A percentile compares a stretch with the other conserved stretches of the same genome.
Conservation (phyloP, 768 basidiomycete genomes). For the Pleurotus tuber-regium region DNA sequence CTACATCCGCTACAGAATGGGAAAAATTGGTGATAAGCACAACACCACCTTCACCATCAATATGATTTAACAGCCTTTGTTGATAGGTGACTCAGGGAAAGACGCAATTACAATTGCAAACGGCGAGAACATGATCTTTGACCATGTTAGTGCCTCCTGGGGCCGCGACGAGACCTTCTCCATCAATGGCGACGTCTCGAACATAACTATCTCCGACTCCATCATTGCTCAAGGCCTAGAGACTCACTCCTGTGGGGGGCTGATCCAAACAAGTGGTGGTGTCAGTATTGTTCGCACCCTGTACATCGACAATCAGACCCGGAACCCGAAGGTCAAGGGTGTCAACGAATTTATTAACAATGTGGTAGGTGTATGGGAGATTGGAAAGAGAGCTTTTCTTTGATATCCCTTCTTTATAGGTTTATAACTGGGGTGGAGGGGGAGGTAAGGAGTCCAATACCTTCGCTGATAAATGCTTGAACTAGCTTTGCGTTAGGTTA, state of each 20-base stretch:
- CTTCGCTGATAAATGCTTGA: background rate
- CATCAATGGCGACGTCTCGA: constrained; percentile 35
- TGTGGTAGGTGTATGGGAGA: constrained; percentile 22
- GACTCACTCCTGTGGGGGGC: constrained; percentile 33
- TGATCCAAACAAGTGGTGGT: constrained; percentile 33
- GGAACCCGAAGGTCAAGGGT: constrained; percentile 36
- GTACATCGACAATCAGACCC: constrained; percentile 36
- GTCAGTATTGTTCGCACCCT: constrained; percentile 33
- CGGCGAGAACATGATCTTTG: constrained; percentile 34
- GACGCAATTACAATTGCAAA: constrained; percentile 33
- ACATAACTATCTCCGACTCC: constrained; percentile 33
- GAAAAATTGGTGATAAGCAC: constrained; percentile 20
- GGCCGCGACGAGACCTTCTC: constrained; percentile 34
- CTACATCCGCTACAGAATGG: constrained; percentile 30
- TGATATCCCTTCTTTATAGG: constrained; percentile 17
- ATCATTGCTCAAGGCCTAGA: constrained; percentile 35
- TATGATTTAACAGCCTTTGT: background rate
- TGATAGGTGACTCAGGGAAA: constrained; percentile 29
- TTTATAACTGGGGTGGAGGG: constrained; percentile 33
- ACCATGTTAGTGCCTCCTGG: constrained; percentile 34
- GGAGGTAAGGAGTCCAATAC: constrained; percentile 15
- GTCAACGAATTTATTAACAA: constrained; percentile 36
- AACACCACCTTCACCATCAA: background rate
- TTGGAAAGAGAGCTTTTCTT: background rate
- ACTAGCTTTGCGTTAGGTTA: constrained; percentile 17